A percentile compares a stretch with the other conserved stretches of the same genome.
Evolutionary conservation across 345 rosid species (phyloP).

Genomic region (Hibiscus syriacus): DNA sequence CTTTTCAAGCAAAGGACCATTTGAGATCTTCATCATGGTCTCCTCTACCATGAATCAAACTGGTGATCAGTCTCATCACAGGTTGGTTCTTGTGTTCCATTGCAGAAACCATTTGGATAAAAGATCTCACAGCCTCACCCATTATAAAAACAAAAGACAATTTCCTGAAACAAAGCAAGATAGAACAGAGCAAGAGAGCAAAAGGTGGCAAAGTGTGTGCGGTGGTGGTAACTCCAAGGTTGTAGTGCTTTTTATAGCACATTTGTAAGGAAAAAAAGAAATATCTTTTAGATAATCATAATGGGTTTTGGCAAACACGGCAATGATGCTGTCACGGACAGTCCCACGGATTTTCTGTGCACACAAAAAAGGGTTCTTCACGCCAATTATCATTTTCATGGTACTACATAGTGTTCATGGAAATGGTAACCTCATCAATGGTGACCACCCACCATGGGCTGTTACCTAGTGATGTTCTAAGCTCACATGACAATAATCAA

Average conservation of each 20-base stretch:
- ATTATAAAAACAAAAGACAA: conserved; percentile 19
- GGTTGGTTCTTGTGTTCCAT: conserved; percentile 19
- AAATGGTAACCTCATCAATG: conserved; percentile 8
- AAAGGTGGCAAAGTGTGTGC: not conserved
- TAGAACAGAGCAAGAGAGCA: not conserved
- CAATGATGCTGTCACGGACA: conserved; percentile 16
- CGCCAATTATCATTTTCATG: not conserved
- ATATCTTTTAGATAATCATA: not conserved
- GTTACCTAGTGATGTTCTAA: not conserved
- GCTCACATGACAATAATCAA: conserved; percentile 2
- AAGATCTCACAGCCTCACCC: conserved; percentile 75
- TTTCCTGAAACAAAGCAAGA: too few relatives aligned
- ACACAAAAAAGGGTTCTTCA: not conserved
- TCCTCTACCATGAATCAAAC: conserved; percentile 73
- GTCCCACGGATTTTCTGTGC: conserved; percentile 14
- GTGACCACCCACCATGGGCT: not conserved
- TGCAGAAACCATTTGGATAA: conserved; percentile 43
- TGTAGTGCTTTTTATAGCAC: not conserved
- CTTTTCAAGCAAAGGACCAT: conserved; percentile 90
- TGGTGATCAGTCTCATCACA: conserved; percentile 9
- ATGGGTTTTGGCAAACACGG: not conserved
- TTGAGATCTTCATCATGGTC: conserved; percentile 79
- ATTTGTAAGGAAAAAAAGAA: not conserved
- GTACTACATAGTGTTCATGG: not conserved
- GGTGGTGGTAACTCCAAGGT: not conserved